phyloP scores from a whole-genome alignment of 2,329 filamentous ascomycete genomes.

The Ceratocystis huliohia region DNA sequence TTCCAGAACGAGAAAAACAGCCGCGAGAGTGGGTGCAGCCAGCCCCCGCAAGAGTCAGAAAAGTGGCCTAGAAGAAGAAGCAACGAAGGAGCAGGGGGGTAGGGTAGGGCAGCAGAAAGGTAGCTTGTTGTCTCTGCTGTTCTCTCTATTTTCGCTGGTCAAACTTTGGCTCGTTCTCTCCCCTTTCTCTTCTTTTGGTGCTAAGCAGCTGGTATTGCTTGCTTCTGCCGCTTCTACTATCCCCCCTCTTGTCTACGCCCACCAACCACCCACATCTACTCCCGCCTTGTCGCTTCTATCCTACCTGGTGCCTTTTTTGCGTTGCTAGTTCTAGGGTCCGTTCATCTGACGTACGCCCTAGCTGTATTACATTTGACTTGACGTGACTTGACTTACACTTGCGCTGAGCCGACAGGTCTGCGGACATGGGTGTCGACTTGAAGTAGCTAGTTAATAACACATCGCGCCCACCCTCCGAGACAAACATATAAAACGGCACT shows the following conservation, averaged over 20 bases:
- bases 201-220: not conserved
- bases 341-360: constrained; percentile 3
- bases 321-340: not conserved
- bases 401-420: not conserved
- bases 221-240: not conserved
- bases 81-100: not conserved
- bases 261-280: not conserved
- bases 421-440: not conserved
- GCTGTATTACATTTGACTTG: not conserved
- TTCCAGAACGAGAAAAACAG: constrained; percentile 2
- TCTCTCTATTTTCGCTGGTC: not conserved
- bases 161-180: not conserved
- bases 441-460: not conserved
- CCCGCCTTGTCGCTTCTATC: constrained; percentile 1
- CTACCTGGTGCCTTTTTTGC: not conserved
- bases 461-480: not conserved
- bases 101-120: not conserved
- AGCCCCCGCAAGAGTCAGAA: not conserved
- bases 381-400: not conserved
- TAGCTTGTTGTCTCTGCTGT: not conserved
- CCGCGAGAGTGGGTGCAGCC: constrained; percentile 3
- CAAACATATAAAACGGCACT: constrained; percentile 3
- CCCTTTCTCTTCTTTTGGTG: not conserved
- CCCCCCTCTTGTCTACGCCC: not conserved
- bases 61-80: not conserved